Evolutionary conservation across 139 green algal genomes (phyloP), one percentile per base, ranked within the genome.

Genomic region (Yamagishiella unicocca): DNA sequence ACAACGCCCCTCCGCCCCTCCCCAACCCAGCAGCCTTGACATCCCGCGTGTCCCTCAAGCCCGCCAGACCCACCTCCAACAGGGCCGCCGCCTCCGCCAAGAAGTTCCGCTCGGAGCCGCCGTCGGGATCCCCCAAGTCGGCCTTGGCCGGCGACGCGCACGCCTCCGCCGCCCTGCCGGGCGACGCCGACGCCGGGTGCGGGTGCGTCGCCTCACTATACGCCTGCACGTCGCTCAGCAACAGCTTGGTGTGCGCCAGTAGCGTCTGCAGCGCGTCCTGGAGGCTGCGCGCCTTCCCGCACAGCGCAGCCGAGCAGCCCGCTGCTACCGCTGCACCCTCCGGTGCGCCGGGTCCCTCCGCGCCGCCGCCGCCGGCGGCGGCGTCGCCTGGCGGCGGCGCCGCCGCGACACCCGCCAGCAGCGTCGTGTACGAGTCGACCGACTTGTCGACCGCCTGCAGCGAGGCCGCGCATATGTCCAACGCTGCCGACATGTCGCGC

Each of bases 221-320:
- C 8, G 35, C 71, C n/a, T 88, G 50, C 22, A 94, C 68, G 45
- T 95, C 91, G 0, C 25, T 54, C 54, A 95, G 77, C 90, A 95
- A 74, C 83, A 92, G 85, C 19, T 27, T 22, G 22, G 77, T 75
- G 72, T 95, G 92, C 7, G 55, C 46, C 61, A 91, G 81, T 62
- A 92, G 75, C 17, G 91, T 95, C 68, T 73, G 61, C 35, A 92
- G 42, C 6, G 85, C 90, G 54, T 95, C 90, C 66, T 91, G 82
- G 68, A 94, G 61, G 87, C 91, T 94, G 74, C 89, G 88, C 35
- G 92, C 82, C 80, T 94, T 94, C 38, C 92, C 92, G 35, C 79
- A 66, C n/a, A 87, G 61, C 45, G 68, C 53, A 12, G 43, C 22
- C 53, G 77, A 86, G 37, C 54, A 42, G 6, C 10, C 35, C 25